phyloP scores from a whole-genome alignment of 108 stramenopile genomes.

The Fragilaria crotonensis region DNA sequence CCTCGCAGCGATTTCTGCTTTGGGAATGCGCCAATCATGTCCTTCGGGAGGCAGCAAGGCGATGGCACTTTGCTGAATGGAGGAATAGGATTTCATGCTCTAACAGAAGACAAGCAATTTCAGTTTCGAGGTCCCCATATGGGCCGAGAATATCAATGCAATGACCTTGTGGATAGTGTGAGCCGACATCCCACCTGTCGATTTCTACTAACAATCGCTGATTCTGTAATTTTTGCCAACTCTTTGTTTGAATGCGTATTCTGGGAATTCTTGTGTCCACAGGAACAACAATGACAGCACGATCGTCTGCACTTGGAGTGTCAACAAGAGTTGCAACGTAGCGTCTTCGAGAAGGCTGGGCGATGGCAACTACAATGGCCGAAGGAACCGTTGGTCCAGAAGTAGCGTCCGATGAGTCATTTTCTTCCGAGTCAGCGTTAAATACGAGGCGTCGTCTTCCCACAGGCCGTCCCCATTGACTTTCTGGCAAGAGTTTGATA shows the following conservation, averaged over 20 bases:
- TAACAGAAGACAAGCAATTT: slow-evolving; percentile 46
- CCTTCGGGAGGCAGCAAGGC: slow-evolving; percentile 56
- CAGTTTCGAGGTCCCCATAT: slow-evolving; percentile 46
- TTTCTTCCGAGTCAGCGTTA: slow-evolving; percentile 22
- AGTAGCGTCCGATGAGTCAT: neutral
- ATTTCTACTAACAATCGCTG: slow-evolving; percentile 36
- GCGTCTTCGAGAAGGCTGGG: slow-evolving; percentile 19
- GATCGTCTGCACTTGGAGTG: slow-evolving; percentile 27
- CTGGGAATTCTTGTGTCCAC: slow-evolving; percentile 51
- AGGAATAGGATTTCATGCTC: slow-evolving; percentile 51
- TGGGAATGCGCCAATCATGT: slow-evolving; percentile 30
- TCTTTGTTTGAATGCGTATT: slow-evolving; percentile 37
- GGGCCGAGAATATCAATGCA: slow-evolving; percentile 34
- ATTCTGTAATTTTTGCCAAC: slow-evolving; percentile 24
- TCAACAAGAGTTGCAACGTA: slow-evolving; percentile 47
- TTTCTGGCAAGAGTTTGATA: slow-evolving; percentile 24
- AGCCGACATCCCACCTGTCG: slow-evolving; percentile 40
- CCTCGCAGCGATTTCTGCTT: slow-evolving; percentile 29
- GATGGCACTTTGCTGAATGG: slow-evolving; percentile 54
- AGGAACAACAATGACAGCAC: slow-evolving; percentile 32
- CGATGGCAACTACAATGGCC: slow-evolving; percentile 39
- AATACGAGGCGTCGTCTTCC: slow-evolving; percentile 38
- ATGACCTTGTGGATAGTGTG: slow-evolving; percentile 42
- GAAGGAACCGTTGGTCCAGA: slow-evolving; percentile 32
- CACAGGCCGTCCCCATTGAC: slow-evolving; percentile 38